Conservation (phyloP, 345 rosid species). For the Turnera subulata region DNA sequence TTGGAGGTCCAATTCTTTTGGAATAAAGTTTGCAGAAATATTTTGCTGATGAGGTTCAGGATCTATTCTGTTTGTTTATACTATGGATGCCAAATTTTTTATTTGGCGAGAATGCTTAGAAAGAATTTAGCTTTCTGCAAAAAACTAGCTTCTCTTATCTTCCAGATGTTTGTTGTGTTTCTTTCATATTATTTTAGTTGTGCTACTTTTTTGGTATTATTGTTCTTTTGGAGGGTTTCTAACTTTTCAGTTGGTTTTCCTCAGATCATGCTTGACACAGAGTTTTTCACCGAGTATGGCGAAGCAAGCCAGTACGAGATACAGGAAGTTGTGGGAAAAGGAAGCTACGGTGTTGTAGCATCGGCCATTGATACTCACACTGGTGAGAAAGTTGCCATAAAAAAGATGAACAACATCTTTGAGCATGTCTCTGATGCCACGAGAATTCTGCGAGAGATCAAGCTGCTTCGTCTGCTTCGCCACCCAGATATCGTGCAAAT, state of each 20-base stretch:
- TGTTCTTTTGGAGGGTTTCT: background rate
- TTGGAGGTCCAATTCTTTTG: no score
- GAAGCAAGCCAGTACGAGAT: slow-evolving; percentile 96
- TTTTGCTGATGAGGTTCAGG: no score
- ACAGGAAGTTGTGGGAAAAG: slow-evolving; percentile 89
- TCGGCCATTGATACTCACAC: slow-evolving; percentile 90
- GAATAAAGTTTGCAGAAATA: no score
- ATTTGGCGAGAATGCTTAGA: no score
- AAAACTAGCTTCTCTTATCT: no score
- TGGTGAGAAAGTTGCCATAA: slow-evolving; percentile 91
- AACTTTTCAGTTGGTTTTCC: background rate
- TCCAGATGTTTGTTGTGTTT: background rate
- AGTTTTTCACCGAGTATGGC: slow-evolving; percentile 92
- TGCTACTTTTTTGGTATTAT: background rate
- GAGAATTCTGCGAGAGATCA: slow-evolving; percentile 88
- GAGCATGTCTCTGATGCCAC: slow-evolving; percentile 95
- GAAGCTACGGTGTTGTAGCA: slow-evolving; percentile 97
- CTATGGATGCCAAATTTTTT: no score
- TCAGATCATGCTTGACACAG: slow-evolving; percentile 72
- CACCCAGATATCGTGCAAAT: slow-evolving; percentile 92
- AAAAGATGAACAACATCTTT: slow-evolving; percentile 87
- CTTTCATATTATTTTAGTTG: background rate
- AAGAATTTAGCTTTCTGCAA: no score
- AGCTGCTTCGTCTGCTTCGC: slow-evolving; percentile 78
- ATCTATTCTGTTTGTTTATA: no score